Base-by-base conservation (phyloP, 1,139 yeast genomes). In the Scheffersomyces segobiensis region DNA sequence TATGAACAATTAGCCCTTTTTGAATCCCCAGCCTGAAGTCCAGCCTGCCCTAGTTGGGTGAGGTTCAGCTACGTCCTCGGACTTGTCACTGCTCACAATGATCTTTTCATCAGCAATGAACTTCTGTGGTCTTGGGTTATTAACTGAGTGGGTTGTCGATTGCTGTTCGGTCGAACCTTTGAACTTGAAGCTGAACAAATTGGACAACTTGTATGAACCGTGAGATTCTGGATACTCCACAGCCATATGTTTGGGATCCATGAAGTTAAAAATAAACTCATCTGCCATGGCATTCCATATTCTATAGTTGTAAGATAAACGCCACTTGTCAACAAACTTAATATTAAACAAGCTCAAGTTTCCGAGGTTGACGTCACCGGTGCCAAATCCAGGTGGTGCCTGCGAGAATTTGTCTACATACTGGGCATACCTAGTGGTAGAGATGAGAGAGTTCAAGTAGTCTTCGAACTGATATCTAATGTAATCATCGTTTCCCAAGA, bases 381-480 rank as follows among this genome's bases (percentile, higher is more conserved):
- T 66, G 32, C 71, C 74, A 58, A 80, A 81, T 0, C 85, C 85
- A 0, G 85, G 84, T 0, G 85, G 84, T 19, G 72, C 71, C 56
- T 71, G 76, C 24, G 70, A 62, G 60, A 79, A 80, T 54, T 75
- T 80, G 69, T 76, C 77, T 20, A 83, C 65, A 67, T 88, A 91
- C 60, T 82, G 86, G 63, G 84, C 83, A 67, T 87, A 90, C 71
- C 96, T 89, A 52, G 85, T 87, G 22, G 91, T 82, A 0, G 97
- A 80, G 52, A 95, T 73, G 63, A 95, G 73, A 18, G 96, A 91
- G 62, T 89, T 82, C 48, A 93, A 74, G 69, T 95, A 95, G 67
- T 93, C 98, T 69, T 95, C 99, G 73, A 93, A 93, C 65, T 88
- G 92, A 73, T 87, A 84, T 57, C 99, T 79, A 48, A 95, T 88